Percentiles rank a stretch among this genome's conserved stretches.
phyloP scores from a whole-genome alignment of 169 alveolate genomes.

The Fabrea salina region DNA sequence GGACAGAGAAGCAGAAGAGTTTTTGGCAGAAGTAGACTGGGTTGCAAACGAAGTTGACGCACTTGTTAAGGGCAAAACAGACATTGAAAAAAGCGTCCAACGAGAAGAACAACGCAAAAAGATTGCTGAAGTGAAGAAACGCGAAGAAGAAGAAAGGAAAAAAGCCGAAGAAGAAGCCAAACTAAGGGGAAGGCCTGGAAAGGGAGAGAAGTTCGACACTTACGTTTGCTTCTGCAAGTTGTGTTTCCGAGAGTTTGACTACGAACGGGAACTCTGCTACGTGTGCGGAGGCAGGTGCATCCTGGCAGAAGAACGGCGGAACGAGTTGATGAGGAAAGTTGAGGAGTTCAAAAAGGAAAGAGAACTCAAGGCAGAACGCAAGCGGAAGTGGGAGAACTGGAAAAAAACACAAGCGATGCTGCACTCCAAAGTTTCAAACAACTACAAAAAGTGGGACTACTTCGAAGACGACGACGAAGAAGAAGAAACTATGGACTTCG shows the following conservation, averaged over 20 bases:
- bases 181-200: conserved; percentile 56
- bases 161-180: conserved; percentile 41
- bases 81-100: conserved; percentile 43
- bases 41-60: conserved; percentile 57
- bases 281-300: conserved; percentile 1
- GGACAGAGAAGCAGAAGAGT: conserved; percentile 60
- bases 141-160: conserved; percentile 50
- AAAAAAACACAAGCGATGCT: conserved; percentile 80
- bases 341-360: conserved; percentile 66
- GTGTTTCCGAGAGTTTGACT: background rate
- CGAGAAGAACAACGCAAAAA: conserved; percentile 48
- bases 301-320: conserved; percentile 60
- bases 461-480: conserved; percentile 79
- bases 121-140: conserved; percentile 35
- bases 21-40: conserved; percentile 64
- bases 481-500: conserved; percentile 65
- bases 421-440: conserved; percentile 72
- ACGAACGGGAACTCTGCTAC: conserved; percentile 17
- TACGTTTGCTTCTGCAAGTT: conserved; percentile 31
- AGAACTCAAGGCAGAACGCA: conserved; percentile 66
- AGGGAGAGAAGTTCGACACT: conserved; percentile 42
- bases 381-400: conserved; percentile 84
- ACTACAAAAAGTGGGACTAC: conserved; percentile 85
- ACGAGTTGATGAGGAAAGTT: conserved; percentile 59
- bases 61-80: conserved; percentile 43